Evolutionary conservation across 352 stramenopile genomes (phyloP).

Genomic region (Globisporangium apiculatum): DNA sequence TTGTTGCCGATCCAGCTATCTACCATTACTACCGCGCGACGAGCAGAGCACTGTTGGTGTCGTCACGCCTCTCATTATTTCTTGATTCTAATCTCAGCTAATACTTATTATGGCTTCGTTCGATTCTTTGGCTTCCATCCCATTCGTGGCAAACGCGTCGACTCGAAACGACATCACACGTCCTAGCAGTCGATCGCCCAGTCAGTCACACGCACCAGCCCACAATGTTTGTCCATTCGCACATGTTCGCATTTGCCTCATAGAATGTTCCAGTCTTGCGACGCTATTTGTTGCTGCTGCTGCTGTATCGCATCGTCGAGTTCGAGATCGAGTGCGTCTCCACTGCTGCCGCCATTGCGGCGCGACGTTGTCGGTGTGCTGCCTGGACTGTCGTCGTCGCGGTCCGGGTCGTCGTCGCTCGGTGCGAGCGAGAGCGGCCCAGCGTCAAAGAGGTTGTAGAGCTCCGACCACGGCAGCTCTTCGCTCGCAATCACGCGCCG

Average conservation of each 20-base stretch:
- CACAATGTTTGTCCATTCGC: too few relatives aligned
- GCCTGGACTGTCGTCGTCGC: conserved; percentile 40
- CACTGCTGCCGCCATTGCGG: conserved; percentile 9
- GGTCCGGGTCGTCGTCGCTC: conserved; percentile 44
- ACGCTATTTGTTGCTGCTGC: background rate
- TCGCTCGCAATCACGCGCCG: conserved; percentile 62
- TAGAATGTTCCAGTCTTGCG: background rate
- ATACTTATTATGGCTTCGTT: too few relatives aligned
- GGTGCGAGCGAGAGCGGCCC: conserved; percentile 27
- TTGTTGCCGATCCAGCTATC: too few relatives aligned
- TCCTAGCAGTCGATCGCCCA: too few relatives aligned
- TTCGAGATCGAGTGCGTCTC: background rate
- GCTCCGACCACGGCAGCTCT: conserved; percentile 72
- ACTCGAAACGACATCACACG: too few relatives aligned
- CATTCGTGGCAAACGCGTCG: too few relatives aligned
- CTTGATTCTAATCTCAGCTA: too few relatives aligned
- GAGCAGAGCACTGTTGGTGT: too few relatives aligned
- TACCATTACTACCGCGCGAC: too few relatives aligned
- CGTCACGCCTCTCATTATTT: too few relatives aligned
- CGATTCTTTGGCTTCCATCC: too few relatives aligned
- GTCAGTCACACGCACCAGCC: too few relatives aligned
- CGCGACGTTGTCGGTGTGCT: conserved; percentile 17
- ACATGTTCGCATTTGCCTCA: background rate
- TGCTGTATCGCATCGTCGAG: background rate
- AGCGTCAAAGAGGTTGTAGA: conserved; percentile 76